These are phyloP conservation scores for Sugiyamaella pinicola DNA, from an alignment of 1,139 yeast species.

Conservation along the genomic window DNA sequence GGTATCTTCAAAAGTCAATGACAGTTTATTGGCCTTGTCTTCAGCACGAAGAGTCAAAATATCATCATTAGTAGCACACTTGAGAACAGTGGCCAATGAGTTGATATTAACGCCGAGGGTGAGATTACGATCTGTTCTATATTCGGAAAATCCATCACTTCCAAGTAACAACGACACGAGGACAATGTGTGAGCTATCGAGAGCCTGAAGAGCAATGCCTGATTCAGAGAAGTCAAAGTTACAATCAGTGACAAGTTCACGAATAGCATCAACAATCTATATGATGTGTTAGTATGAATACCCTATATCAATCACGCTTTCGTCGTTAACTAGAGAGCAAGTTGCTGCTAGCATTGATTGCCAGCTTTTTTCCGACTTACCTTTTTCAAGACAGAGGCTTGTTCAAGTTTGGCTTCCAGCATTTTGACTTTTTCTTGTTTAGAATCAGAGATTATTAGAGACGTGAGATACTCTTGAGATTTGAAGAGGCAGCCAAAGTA, in stretches of 20 bases:
- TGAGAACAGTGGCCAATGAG: constrained; percentile 82
- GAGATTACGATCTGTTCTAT: constrained; percentile 93
- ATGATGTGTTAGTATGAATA: constrained; percentile 4
- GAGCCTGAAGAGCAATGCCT: constrained; percentile 96
- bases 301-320: too few species aligned
- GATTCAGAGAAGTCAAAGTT: constrained; percentile 94
- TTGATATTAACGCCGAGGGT: constrained; percentile 91
- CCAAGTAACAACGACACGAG: constrained; percentile 87
- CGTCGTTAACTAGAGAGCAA: too few species aligned
- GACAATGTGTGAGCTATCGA: constrained; percentile 95
- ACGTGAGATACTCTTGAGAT: background rate
- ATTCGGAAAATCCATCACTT: constrained; percentile 85
- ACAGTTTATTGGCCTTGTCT: constrained; percentile 81
- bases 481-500: background rate
- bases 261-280: constrained; percentile 81
- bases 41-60: constrained; percentile 87
- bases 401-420: constrained; percentile 97
- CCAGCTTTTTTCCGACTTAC: too few species aligned
- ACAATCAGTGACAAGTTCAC: constrained; percentile 91
- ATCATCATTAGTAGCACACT: constrained; percentile 90
- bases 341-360: too few species aligned
- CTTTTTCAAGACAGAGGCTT: constrained; percentile 87
- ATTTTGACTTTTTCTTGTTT: constrained; percentile 44
- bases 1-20: constrained; percentile 86
- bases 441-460: background rate